Evolutionary conservation across 106 monocot genomes (phyloP).

Genomic region (Acanthochlamys bracteata): DNA sequence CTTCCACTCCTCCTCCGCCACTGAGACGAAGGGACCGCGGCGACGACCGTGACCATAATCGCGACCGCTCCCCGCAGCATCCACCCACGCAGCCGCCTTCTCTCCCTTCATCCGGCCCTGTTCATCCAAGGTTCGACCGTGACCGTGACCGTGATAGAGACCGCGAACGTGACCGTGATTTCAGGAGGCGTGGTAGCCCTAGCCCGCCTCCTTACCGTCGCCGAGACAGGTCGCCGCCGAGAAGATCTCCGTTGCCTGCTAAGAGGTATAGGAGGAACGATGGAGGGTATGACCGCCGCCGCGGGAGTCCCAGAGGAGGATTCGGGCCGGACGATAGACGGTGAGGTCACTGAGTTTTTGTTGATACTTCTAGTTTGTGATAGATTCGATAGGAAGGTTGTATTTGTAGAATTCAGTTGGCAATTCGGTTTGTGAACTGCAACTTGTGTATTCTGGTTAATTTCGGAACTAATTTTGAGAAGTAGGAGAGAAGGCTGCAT

Average conservation of each 20-base stretch:
- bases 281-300: constrained; percentile 54
- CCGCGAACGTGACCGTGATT: constrained; percentile 9
- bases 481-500: no score
- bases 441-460: no score
- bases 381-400: neutral
- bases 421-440: no score
- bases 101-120: neutral
- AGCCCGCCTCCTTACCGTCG: constrained; percentile 77
- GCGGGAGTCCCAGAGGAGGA: constrained; percentile 42
- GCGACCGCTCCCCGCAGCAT: constrained; percentile 32
- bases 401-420: neutral
- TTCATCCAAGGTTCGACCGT: constrained; percentile 19
- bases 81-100: constrained; percentile 15
- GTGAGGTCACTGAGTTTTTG: constrained; percentile 6
- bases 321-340: constrained; percentile 19
- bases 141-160: constrained; percentile 10
- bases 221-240: constrained; percentile 51
- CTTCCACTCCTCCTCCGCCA: constrained; percentile 30
- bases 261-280: constrained; percentile 86
- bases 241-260: constrained; percentile 43
- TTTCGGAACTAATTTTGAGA: no score
- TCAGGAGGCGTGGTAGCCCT: constrained; percentile 52
- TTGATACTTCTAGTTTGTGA: neutral
- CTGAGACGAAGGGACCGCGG: constrained; percentile 32
- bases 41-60: constrained; percentile 30